Conservation (phyloP, 768 basidiomycete genomes). For the Dioszegia hungarica region DNA sequence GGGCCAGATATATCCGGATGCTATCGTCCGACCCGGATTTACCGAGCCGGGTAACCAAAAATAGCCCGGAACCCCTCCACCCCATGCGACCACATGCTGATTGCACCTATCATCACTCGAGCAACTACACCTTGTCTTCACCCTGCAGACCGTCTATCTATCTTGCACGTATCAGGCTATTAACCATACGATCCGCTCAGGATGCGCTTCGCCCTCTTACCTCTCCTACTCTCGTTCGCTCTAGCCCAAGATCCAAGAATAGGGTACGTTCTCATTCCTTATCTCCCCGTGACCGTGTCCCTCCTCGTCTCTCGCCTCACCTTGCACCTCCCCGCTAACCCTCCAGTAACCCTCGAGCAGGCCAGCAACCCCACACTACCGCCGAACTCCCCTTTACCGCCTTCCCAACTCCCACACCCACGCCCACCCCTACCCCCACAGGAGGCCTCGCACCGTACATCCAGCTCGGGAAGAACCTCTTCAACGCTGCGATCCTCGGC, state of each 20-base stretch:
- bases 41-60: too few relatives aligned
- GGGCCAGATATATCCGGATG: too few relatives aligned
- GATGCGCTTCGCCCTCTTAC: background rate
- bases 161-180: background rate
- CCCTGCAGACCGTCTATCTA: too few relatives aligned
- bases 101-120: too few relatives aligned
- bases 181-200: background rate
- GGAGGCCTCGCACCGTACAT: too few relatives aligned
- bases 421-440: background rate
- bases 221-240: background rate
- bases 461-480: background rate
- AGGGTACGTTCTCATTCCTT: background rate
- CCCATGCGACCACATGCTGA: background rate
- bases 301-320: too few relatives aligned
- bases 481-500: background rate
- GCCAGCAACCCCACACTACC: too few relatives aligned
- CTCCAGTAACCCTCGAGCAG: too few relatives aligned
- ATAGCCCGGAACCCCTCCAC: background rate
- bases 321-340: too few relatives aligned
- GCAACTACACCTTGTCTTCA: too few relatives aligned
- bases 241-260: background rate
- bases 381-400: background rate
- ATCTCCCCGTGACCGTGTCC: background rate
- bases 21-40: too few relatives aligned
- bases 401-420: background rate